A percentile compares a stretch with the other conserved stretches of the same genome.
Evolutionary conservation across 805 yeast species (phyloP).

Genomic region (Starmerella floris): DNA sequence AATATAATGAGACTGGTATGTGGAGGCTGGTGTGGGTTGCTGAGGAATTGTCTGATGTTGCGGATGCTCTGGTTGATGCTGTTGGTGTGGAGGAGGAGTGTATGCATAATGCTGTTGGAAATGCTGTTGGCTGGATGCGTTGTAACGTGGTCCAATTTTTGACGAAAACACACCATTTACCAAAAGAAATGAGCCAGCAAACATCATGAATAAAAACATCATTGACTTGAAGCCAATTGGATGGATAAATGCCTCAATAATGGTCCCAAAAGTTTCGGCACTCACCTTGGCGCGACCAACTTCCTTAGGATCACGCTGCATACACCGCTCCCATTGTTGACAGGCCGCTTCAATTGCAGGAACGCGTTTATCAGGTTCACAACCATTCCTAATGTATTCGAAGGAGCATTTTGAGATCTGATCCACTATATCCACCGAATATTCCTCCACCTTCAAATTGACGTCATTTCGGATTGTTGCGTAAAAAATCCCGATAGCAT

Average conservation of each 20-base stretch:
- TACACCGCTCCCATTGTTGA: slow-evolving; percentile 64
- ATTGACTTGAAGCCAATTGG: slow-evolving; percentile 62
- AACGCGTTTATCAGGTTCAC: slow-evolving; percentile 48
- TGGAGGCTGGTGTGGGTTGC: not conserved
- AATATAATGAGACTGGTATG: not conserved
- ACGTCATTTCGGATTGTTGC: slow-evolving; percentile 56
- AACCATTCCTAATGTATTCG: slow-evolving; percentile 58
- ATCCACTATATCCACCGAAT: slow-evolving; percentile 44
- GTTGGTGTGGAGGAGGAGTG: not conserved
- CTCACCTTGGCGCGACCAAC: slow-evolving; percentile 59
- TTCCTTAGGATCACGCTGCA: slow-evolving; percentile 58
- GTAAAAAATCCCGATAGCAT: slow-evolving; percentile 39
- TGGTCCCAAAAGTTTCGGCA: slow-evolving; percentile 73
- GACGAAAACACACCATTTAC: slow-evolving; percentile 25
- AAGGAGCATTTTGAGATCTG: slow-evolving; percentile 58
- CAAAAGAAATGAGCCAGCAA: slow-evolving; percentile 24
- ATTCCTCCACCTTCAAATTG: slow-evolving; percentile 49
- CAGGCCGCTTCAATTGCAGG: slow-evolving; percentile 67
- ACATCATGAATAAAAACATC: slow-evolving; percentile 24
- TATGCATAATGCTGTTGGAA: not conserved
- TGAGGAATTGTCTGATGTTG: not conserved
- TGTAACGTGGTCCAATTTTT: slow-evolving; percentile 18
- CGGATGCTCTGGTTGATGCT: not conserved
- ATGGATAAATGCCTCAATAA: slow-evolving; percentile 58
- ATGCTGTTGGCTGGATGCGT: not conserved